Evolutionary conservation across 2,329 filamentous ascomycete species (phyloP), one percentile per base, ranked within the genome.

Genomic region (Lasiodiplodia sp.): DNA sequence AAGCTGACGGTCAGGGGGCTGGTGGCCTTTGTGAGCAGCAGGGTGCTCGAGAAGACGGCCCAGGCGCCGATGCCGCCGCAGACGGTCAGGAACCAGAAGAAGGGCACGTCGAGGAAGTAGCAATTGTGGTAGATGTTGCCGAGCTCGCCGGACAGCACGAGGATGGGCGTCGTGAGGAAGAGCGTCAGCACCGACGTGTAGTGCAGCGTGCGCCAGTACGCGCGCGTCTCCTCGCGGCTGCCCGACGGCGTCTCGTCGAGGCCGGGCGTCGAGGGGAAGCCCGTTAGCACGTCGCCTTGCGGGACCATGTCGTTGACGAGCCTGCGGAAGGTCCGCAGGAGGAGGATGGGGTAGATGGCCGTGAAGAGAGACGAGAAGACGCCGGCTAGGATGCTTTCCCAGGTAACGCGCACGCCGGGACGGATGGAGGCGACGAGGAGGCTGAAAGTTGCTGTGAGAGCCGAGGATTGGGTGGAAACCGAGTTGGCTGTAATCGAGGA

Each of bases 91-190:
- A 86, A 76, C 85, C 85, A 87, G 76, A 86, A 86, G 74, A 84
- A 87, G 2, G 84, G 84, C 0, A 86, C 83, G 68, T 87, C 85
- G 12, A 87, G 79, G 75, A 86, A 84, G 66, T 86, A 86, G 67
- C 85, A 85, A 69, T 86, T 86, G 21, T 82, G 81, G 65, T 78
- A 78, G 40, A 87, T 85, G 67, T 83, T 79, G 5, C 75, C 73
- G 2, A 85, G 71, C 65, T 86, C 85, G 38, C 85, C 85, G 2
- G 82, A 84, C 21, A 87, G 70, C 31, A 86, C 73, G 23, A 85
- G 80, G 53, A 86, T 79, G 1, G 85, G 85, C 1, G 82, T 78
- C 51, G 86, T 80, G 2, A 86, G 74, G 37, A 84, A 70, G 52
- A 87, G 80, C 3, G 84, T 83, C 31, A 87, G 77, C 3, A 84